Conservation (phyloP, 495 filamentous ascomycete genomes). For the Penicillium malachiteum region DNA sequence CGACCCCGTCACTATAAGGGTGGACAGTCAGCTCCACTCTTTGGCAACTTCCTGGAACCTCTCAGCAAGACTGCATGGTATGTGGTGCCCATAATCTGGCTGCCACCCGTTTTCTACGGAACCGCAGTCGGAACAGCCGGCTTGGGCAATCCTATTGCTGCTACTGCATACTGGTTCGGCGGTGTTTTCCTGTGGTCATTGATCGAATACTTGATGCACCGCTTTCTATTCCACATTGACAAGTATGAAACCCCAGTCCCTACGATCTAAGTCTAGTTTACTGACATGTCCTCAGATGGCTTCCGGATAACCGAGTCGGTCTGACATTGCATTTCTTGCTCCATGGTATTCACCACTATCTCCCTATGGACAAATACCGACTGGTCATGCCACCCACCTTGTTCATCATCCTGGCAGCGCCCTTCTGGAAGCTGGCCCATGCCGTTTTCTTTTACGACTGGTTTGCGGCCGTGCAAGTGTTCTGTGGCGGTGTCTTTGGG, state of each 20-base stretch:
- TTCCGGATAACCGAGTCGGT: slow-evolving; percentile 89
- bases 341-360: slow-evolving; percentile 96
- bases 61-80: slow-evolving; percentile 93
- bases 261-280: background rate
- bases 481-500: slow-evolving; percentile 89
- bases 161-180: slow-evolving; percentile 56
- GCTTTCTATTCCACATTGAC: slow-evolving; percentile 93
- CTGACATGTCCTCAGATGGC: slow-evolving; percentile 53
- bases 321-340: slow-evolving; percentile 90
- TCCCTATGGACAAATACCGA: slow-evolving; percentile 96
- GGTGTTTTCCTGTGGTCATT: slow-evolving; percentile 83
- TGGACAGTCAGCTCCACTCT: slow-evolving; percentile 87
- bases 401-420: slow-evolving; percentile 78
- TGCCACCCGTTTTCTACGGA: slow-evolving; percentile 77
- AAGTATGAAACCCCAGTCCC: slow-evolving; percentile 54
- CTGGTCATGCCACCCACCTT: slow-evolving; percentile 96
- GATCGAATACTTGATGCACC: slow-evolving; percentile 86
- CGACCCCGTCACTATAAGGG: slow-evolving; percentile 92
- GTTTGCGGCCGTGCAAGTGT: slow-evolving; percentile 73
- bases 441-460: slow-evolving; percentile 81
- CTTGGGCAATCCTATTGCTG: slow-evolving; percentile 40
- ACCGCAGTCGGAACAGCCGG: slow-evolving; percentile 64
- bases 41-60: slow-evolving; percentile 97
- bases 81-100: slow-evolving; percentile 80
- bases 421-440: slow-evolving; percentile 94